Evolutionary conservation across 352 stramenopile species (phyloP).

Genomic region (Globisporangium paroecandrum): DNA sequence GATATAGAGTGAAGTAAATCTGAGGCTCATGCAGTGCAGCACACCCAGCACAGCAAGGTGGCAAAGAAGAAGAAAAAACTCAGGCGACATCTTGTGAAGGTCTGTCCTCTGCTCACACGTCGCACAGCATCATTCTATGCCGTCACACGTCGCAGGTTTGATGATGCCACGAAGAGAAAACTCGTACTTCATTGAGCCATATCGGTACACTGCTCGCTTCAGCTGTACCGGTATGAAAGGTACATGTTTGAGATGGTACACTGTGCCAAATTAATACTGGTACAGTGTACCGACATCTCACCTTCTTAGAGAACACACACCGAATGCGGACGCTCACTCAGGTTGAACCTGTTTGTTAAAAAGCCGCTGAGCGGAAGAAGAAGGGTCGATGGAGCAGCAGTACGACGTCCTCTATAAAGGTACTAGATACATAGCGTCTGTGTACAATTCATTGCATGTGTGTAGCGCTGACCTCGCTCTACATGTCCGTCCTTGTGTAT

Average conservation of each 20-base stretch:
- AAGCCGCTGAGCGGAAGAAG: not conserved
- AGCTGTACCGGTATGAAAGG: not conserved
- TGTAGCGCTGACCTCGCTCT: not conserved
- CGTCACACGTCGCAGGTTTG: slow-evolving; percentile 8
- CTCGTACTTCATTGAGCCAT: not conserved
- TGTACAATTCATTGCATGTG: not conserved
- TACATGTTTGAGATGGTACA: not conserved
- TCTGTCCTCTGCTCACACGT: not conserved
- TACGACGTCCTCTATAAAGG: slow-evolving; percentile 85
- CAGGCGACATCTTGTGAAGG: not conserved
- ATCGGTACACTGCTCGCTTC: not conserved
- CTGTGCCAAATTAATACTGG: not conserved
- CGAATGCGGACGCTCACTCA: not conserved
- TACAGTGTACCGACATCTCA: not conserved
- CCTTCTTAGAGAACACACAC: not conserved
- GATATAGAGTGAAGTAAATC: not conserved
- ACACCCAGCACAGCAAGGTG: not conserved
- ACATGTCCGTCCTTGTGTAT: not conserved
- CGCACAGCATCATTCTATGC: not conserved
- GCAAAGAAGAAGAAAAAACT: not conserved
- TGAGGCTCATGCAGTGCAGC: not conserved
- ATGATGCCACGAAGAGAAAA: not conserved
- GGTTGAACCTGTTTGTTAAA: slow-evolving; percentile 10
- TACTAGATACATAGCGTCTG: slow-evolving; percentile 4
- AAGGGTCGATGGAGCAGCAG: slow-evolving; percentile 42